Base-by-base conservation (phyloP, 495 filamentous ascomycete genomes). In the Margaritispora aquatica region DNA sequence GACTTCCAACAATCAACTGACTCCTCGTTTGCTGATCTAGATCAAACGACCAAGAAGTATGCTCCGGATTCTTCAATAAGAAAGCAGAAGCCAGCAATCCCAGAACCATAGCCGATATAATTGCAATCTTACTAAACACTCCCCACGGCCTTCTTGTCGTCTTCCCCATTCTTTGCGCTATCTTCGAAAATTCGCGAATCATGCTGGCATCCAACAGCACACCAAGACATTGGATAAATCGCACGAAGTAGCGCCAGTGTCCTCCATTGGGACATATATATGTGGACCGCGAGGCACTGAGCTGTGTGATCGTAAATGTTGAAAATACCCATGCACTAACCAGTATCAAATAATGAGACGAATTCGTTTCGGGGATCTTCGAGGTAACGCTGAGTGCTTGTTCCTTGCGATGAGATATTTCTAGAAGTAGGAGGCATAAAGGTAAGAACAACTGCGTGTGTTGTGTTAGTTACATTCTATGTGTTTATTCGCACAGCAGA, bases 191-290 rank as follows among this genome's bases (percentile, higher is more conserved):
- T 4, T n/a, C 17, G 10, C 21, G 44, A 21, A 61, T 61, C 15
- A 57, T 57, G 26, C 36, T 53, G 24, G 51, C 54, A 29, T 63
- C 60, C 4, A 63, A 26, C 1, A 53, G 3, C n/a, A 63, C 21
- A n/a, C 55, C 60, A 38, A 63, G 20, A 46, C 38, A 8, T 58
- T 63, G 60, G 49, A 58, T 5, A 10, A 41, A 13, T 0, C 27
- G 54, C 23, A 54, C 51, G 20, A 23, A 47, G 22, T 10, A 19
- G 1, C 23, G 17, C 41, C 34, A 34, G 1, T 49, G 19, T 20
- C 49, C 29, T 50, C 38, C 34, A 38, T 5, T 10, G 1, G 58
- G 50, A 51, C 58, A 60, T 8, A 60, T 60, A 26, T 55, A 60
- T 20, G 50, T 60, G 5, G 58, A 55, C 31, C 27, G 21, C 2